Evolutionary conservation across 1,139 yeast genomes (phyloP), one percentile per base, ranked within the genome.

Genomic region (Yamadazyma aaseri): DNA sequence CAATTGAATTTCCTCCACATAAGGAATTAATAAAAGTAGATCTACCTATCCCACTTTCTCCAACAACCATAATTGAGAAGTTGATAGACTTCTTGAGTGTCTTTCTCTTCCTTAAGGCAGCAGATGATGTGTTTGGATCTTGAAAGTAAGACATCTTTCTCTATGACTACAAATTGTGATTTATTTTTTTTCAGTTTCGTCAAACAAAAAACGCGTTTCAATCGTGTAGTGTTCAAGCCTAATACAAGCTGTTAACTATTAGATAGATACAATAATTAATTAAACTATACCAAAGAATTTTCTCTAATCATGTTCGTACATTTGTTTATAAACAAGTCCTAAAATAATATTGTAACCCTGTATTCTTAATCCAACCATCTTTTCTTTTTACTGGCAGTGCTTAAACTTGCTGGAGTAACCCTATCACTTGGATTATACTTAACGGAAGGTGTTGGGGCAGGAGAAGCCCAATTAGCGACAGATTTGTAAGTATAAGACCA

Each of bases 1-100:
- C 86, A 39, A 83, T 74, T 10, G 60, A 50, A 47, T 84, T 81
- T 44, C 92, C 95, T 29, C 95, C 96, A 64, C 97, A 90, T 38
- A 84, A 65, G 9, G 82, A 75, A 52, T 79, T 78, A 42, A 79
- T 68, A 40, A 79, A 75, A 2, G 83, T 77, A 6, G 81, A 70
- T 47, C 83, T 72, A 2, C 86, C 86, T 12, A 71, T 59, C 7
- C 85, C 85, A 41, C 73, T 58, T 49, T 74, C 77, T 15, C 85
- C 86, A 39, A 76, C 73, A 29, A 79, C 64, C 78, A 79, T 73
- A 33, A 76, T 47, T 24, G 78, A 76, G 51, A 78, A 76, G 39
- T 65, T 62, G 45, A 75, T 70, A 18, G 79, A 73, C 41, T 71
- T 73, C 51, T 71, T 74, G 39, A 77, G 62, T 34, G 78, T 75